These are phyloP conservation scores for Corinectria fuckeliana DNA, from an alignment of 2,329 filamentous ascomycete species.

Conservation along the genomic window DNA sequence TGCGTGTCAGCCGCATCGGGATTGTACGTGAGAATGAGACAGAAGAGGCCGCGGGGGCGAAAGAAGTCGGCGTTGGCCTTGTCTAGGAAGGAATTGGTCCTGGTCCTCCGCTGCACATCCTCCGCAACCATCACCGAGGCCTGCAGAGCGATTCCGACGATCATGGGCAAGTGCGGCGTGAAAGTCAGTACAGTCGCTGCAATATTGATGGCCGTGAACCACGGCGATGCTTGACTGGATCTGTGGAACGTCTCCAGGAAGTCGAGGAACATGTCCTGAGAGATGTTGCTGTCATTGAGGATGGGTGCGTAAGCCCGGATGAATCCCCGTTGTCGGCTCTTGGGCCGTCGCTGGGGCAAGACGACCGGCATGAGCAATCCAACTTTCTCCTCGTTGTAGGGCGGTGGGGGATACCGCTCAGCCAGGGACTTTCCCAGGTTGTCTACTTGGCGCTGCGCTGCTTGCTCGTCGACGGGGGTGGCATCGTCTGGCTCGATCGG, in stretches of 20 bases:
- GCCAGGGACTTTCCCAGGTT: neutral
- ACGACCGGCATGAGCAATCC: slow-evolving; percentile 13
- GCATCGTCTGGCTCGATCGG: neutral
- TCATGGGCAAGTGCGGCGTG: slow-evolving; percentile 19
- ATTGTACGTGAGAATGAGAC: slow-evolving; percentile 24
- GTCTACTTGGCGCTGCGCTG: neutral
- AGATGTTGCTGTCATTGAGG: slow-evolving; percentile 14
- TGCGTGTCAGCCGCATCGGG: neutral
- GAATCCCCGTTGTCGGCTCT: slow-evolving; percentile 20
- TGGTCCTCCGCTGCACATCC: slow-evolving; percentile 13
- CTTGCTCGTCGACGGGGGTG: neutral
- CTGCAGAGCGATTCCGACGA: slow-evolving; percentile 23
- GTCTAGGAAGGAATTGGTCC: slow-evolving; percentile 24
- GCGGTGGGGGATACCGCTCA: neutral
- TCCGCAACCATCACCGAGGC: slow-evolving; percentile 9
- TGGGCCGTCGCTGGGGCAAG: slow-evolving; percentile 24
- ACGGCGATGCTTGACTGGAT: slow-evolving; percentile 22
- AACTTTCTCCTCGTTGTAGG: neutral
- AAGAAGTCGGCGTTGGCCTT: slow-evolving; percentile 23
- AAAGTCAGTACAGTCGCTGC: slow-evolving; percentile 10
- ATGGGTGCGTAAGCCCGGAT: slow-evolving; percentile 22
- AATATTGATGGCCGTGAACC: slow-evolving; percentile 22
- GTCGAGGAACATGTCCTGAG: slow-evolving; percentile 26
- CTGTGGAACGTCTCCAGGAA: slow-evolving; percentile 20
- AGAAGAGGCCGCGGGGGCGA: slow-evolving; percentile 23